These are phyloP conservation scores for Vigna nakashimae DNA, from an alignment of 306 rosid species.

Conservation along the genomic window DNA sequence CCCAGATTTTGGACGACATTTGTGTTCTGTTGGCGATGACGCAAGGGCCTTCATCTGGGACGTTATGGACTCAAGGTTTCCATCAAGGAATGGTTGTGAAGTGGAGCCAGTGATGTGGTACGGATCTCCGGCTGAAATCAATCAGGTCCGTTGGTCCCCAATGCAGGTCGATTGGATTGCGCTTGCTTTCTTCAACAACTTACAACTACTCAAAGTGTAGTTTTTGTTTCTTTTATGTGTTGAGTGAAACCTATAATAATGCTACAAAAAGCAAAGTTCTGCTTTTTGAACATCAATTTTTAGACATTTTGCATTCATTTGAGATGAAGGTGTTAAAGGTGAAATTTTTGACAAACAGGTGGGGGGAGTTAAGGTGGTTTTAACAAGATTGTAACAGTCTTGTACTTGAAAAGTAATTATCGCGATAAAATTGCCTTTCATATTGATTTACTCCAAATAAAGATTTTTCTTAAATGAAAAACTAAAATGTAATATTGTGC, in stretches of 20 bases:
- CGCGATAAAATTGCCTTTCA: too few species aligned
- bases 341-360: too few species aligned
- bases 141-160: slow-evolving; percentile 69
- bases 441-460: too few species aligned
- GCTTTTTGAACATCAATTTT: not conserved
- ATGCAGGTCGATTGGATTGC: slow-evolving; percentile 64
- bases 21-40: slow-evolving; percentile 70
- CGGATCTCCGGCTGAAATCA: slow-evolving; percentile 60
- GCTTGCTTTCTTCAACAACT: slow-evolving; percentile 55
- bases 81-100: slow-evolving; percentile 26
- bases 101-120: slow-evolving; percentile 65
- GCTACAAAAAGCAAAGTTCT: not conserved
- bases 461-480: too few species aligned
- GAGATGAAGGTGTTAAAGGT: too few species aligned
- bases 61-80: slow-evolving; percentile 45
- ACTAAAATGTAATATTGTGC: too few species aligned
- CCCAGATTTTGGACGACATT: slow-evolving; percentile 53
- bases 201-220: slow-evolving; percentile 69
- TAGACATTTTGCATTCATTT: too few species aligned
- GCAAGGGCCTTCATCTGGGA: slow-evolving; percentile 78
- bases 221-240: not conserved
- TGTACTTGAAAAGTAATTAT: too few species aligned
- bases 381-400: too few species aligned
- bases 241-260: not conserved
- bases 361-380: too few species aligned